These are phyloP conservation scores for Populus hybrid DNA, from an alignment of 441 rosid species.

Conservation along the genomic window DNA sequence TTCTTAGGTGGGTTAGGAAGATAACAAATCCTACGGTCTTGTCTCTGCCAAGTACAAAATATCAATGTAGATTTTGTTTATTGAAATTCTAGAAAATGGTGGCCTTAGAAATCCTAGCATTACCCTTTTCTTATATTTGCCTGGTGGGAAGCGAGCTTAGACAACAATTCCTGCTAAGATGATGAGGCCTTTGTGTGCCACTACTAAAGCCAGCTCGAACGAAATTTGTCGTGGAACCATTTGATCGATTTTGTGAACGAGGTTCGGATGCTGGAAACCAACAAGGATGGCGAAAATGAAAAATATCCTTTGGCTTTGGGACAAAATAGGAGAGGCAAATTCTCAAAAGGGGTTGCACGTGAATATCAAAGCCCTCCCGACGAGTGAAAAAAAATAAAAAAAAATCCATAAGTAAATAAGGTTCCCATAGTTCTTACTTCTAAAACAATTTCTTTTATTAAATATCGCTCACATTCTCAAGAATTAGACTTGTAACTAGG, in stretches of 20 bases:
- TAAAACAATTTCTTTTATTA: background rate
- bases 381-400: background rate
- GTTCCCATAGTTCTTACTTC: background rate
- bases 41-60: no score
- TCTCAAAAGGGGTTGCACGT: background rate
- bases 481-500: background rate
- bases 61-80: background rate
- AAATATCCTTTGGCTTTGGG: background rate
- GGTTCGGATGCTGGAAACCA: background rate
- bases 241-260: background rate
- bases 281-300: background rate
- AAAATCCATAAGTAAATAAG: background rate
- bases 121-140: background rate
- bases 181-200: background rate
- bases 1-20: background rate
- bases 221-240: background rate
- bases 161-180: background rate
- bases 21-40: background rate
- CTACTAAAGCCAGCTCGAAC: background rate
- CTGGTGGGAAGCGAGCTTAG: background rate
- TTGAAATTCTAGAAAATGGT: background rate
- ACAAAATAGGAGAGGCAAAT: background rate
- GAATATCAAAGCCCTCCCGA: background rate
- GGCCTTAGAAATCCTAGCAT: background rate
- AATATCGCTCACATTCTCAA: background rate